Percentiles rank a stretch among this genome's conserved stretches.
These are phyloP conservation scores for Scutellaria baicalensis DNA, from an alignment of 257 asterid genomes.

Conservation along the genomic window DNA sequence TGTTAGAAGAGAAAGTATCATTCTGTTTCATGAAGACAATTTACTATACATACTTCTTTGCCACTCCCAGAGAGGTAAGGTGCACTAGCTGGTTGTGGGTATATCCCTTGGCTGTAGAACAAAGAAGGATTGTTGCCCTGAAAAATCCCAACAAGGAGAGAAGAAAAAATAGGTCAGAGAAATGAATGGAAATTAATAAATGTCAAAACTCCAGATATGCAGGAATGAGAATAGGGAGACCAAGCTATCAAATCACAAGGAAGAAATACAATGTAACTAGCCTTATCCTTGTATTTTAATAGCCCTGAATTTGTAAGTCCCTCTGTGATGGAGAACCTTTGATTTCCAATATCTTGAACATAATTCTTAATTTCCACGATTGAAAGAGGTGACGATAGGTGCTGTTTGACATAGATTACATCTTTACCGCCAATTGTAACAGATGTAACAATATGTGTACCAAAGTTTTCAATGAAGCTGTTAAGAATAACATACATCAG, in stretches of 20 bases:
- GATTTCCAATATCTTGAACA: slow-evolving; percentile 83
- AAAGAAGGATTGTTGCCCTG: slow-evolving; percentile 69
- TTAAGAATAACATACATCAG: slow-evolving; percentile 12
- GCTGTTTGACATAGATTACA: slow-evolving; percentile 74
- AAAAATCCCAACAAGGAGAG: slow-evolving; percentile 17
- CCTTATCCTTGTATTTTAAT: slow-evolving; percentile 72
- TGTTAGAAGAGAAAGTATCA: not conserved
- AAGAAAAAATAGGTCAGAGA: not conserved
- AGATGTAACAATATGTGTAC: slow-evolving; percentile 77
- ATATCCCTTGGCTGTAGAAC: slow-evolving; percentile 78
- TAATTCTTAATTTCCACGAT: slow-evolving; percentile 67
- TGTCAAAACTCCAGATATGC: not conserved
- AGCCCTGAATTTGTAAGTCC: slow-evolving; percentile 68
- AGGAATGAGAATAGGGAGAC: not conserved
- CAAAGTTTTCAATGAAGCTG: slow-evolving; percentile 88
- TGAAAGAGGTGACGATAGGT: slow-evolving; percentile 57
- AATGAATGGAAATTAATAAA: not conserved
- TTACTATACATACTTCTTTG: slow-evolving; percentile 53
- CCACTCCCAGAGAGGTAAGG: slow-evolving; percentile 67
- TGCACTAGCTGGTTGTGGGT: slow-evolving; percentile 71
- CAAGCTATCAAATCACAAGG: slow-evolving; percentile 6
- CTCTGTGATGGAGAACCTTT: slow-evolving; percentile 63
- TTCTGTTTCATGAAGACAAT: not conserved
- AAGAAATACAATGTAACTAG: slow-evolving; percentile 24
- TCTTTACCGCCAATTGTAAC: slow-evolving; percentile 86